A percentile compares a stretch with the other conserved stretches of the same genome.
These are phyloP conservation scores for Bruguiera parviflora DNA, from an alignment of 345 rosid species.

Conservation along the genomic window DNA sequence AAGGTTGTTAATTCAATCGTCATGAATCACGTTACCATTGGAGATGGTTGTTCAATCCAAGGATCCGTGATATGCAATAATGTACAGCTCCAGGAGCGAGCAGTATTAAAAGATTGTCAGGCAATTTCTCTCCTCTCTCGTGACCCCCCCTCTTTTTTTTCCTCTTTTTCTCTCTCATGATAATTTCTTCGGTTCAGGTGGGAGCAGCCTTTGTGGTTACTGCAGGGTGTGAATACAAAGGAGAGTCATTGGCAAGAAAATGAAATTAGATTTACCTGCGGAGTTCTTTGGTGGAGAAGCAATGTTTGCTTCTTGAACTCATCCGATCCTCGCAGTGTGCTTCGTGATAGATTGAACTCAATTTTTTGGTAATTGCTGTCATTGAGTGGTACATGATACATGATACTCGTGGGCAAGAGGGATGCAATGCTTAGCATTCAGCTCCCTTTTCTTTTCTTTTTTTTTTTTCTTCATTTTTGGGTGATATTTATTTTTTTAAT, in stretches of 20 bases:
- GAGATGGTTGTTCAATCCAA: slow-evolving; percentile 91
- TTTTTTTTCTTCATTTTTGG: too few relatives aligned
- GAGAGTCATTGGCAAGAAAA: slow-evolving; percentile 78
- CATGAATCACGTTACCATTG: slow-evolving; percentile 83
- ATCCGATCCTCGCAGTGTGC: too few relatives aligned
- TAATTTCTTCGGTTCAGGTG: slow-evolving; percentile 36
- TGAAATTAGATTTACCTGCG: slow-evolving; percentile 34
- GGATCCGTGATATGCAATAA: slow-evolving; percentile 91
- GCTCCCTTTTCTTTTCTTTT: too few relatives aligned
- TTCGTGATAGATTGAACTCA: too few relatives aligned
- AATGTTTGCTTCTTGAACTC: too few relatives aligned
- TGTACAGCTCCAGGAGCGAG: slow-evolving; percentile 90
- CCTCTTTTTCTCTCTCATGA: not conserved
- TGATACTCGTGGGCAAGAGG: too few relatives aligned
- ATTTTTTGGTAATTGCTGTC: too few relatives aligned
- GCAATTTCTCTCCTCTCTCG: slow-evolving; percentile 32
- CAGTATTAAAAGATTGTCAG: slow-evolving; percentile 76
- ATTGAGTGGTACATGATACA: too few relatives aligned
- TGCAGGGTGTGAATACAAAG: slow-evolving; percentile 67
- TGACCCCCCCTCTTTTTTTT: not conserved
- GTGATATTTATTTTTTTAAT: too few relatives aligned
- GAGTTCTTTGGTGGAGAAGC: not conserved
- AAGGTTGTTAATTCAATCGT: slow-evolving; percentile 89
- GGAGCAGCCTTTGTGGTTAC: slow-evolving; percentile 77
- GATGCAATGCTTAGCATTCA: too few relatives aligned